Percentiles rank a stretch among this genome's conserved stretches.
Evolutionary conservation across 2,329 filamentous ascomycete species (phyloP).

Genomic region (Hymenoscyphus occultus): DNA sequence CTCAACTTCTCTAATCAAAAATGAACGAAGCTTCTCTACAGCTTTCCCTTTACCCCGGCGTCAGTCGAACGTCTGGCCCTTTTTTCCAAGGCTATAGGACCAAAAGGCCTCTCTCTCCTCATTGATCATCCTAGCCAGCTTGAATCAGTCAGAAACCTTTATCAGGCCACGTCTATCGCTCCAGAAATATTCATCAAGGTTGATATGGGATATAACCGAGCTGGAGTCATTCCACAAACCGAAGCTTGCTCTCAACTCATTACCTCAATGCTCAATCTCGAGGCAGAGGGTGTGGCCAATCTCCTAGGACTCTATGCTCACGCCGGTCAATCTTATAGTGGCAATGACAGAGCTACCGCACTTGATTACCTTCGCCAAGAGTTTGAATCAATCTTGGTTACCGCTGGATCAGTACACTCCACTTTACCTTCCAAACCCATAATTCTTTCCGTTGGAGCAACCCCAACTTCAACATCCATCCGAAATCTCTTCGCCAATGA

Average conservation of each 20-base stretch:
- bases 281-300: conserved; percentile 38
- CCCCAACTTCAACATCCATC: conserved; percentile 67
- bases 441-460: conserved; percentile 70
- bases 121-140: conserved; percentile 67
- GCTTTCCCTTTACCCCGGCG: conserved; percentile 64
- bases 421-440: conserved; percentile 31
- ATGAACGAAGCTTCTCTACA: conserved; percentile 47
- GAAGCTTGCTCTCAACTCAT: conserved; percentile 47
- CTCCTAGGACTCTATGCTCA: conserved; percentile 71
- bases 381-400: conserved; percentile 51
- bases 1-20: conserved; percentile 7
- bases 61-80: conserved; percentile 56
- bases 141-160: conserved; percentile 44
- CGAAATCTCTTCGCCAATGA: conserved; percentile 50
- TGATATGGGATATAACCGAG: conserved; percentile 69
- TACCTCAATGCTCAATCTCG: conserved; percentile 42
- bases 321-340: conserved; percentile 67
- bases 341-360: conserved; percentile 53
- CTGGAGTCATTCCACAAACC: conserved; percentile 58
- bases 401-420: conserved; percentile 39
- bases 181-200: conserved; percentile 69
- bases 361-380: conserved; percentile 59
- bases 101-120: conserved; percentile 59
- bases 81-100: conserved; percentile 54
- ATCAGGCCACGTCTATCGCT: conserved; percentile 43